Evolutionary conservation across 2,329 filamentous ascomycete species (phyloP).

Genomic region (Aspergillus pseudoglaucus): DNA sequence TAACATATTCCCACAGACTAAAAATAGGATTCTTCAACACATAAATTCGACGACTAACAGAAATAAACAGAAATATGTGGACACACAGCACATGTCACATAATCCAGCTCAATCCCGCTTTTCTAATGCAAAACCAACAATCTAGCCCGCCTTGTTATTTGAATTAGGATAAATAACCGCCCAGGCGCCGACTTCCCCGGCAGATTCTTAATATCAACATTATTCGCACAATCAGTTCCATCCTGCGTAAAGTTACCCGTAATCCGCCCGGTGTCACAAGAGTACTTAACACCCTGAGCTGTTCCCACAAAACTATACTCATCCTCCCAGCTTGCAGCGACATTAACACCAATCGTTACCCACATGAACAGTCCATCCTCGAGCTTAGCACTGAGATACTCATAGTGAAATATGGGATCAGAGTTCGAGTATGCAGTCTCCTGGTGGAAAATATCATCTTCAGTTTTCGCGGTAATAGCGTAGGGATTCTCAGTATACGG

Average conservation of each 20-base stretch:
- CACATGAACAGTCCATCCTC: conserved; percentile 35
- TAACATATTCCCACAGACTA: too few species aligned
- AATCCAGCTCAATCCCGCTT: too few species aligned
- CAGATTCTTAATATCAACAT: neutral
- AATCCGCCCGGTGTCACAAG: neutral
- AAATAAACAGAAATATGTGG: too few species aligned
- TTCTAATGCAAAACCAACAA: too few species aligned
- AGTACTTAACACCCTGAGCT: neutral
- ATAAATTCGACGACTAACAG: too few species aligned
- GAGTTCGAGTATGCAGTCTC: conserved; percentile 42
- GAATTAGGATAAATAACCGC: neutral
- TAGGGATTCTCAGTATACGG: conserved; percentile 18
- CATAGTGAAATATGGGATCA: conserved; percentile 52
- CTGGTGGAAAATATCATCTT: conserved; percentile 40
- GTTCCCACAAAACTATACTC: neutral
- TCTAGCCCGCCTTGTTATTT: neutral
- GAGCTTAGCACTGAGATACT: conserved; percentile 46
- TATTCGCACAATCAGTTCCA: neutral
- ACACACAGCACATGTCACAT: too few species aligned
- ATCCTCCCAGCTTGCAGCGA: neutral
- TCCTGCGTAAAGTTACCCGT: neutral
- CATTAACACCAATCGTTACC: neutral
- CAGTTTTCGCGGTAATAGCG: conserved; percentile 31
- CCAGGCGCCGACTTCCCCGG: neutral
- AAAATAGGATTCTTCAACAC: too few species aligned